phyloP scores from a whole-genome alignment of 140 eudicot genomes.

The Senecio squalidus region DNA sequence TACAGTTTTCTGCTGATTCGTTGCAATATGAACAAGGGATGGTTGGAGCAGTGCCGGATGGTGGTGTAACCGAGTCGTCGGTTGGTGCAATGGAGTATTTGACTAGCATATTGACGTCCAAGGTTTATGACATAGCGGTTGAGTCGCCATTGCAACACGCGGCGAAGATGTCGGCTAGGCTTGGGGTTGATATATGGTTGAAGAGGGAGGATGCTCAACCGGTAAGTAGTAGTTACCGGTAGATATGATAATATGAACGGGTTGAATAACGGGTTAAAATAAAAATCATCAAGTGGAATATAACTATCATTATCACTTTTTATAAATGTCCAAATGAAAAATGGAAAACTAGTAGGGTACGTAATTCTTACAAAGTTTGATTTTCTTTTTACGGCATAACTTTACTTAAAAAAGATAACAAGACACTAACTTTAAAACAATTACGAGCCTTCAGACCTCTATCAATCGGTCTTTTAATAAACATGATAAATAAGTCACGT shows the following conservation, averaged over 20 bases:
- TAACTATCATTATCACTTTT: no score
- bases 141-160: neutral
- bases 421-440: no score
- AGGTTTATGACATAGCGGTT: neutral
- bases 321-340: no score
- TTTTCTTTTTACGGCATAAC: no score
- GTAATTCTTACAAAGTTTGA: no score
- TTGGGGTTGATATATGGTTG: neutral
- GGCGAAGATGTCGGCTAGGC: neutral
- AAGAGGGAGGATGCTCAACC: neutral
- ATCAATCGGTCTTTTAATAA: no score
- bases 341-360: no score
- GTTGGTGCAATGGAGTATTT: neutral
- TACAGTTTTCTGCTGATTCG: slow-evolving; percentile 5
- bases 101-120: neutral
- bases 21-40: neutral
- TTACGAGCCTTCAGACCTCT: no score
- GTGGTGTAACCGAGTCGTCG: neutral
- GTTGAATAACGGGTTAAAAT: no score
- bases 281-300: no score
- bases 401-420: no score
- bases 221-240: neutral
- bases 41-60: neutral
- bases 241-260: neutral
- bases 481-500: no score